Conservation (phyloP, 805 yeast genomes). For the Deakozyma indianensis region DNA sequence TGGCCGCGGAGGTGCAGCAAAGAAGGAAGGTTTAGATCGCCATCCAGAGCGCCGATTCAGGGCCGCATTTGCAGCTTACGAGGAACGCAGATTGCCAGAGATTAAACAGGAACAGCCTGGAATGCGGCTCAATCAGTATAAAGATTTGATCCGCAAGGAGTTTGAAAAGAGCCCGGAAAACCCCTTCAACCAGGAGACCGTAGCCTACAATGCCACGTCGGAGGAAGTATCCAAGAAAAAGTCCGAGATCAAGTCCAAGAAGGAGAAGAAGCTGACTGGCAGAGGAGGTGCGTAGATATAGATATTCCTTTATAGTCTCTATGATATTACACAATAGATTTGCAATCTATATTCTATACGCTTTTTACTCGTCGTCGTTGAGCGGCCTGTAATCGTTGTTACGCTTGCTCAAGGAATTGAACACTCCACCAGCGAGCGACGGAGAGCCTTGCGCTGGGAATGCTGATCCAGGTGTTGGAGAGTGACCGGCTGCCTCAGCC, state of each 20-base stretch:
- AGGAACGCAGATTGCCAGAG: conserved; percentile 59
- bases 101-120: conserved; percentile 67
- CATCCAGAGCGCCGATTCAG: conserved; percentile 84
- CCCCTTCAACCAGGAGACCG: conserved; percentile 70
- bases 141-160: conserved; percentile 61
- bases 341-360: not conserved
- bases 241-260: conserved; percentile 32
- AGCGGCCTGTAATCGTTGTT: not conserved
- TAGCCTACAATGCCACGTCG: conserved; percentile 44
- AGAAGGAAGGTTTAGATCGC: conserved; percentile 51
- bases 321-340: no score
- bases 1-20: conserved; percentile 33
- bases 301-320: no score
- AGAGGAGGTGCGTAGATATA: no score
- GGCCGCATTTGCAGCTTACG: conserved; percentile 61
- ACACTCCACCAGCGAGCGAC: not conserved
- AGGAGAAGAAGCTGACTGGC: conserved; percentile 27
- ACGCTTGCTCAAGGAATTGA: not conserved
- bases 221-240: conserved; percentile 35
- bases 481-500: not conserved
- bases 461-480: not conserved
- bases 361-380: not conserved
- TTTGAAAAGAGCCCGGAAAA: conserved; percentile 69
- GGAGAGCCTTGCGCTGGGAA: not conserved
- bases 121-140: conserved; percentile 61